Base-by-base conservation (phyloP, 2,329 filamentous ascomycete genomes). In the Verticillium nonalfalfae region DNA sequence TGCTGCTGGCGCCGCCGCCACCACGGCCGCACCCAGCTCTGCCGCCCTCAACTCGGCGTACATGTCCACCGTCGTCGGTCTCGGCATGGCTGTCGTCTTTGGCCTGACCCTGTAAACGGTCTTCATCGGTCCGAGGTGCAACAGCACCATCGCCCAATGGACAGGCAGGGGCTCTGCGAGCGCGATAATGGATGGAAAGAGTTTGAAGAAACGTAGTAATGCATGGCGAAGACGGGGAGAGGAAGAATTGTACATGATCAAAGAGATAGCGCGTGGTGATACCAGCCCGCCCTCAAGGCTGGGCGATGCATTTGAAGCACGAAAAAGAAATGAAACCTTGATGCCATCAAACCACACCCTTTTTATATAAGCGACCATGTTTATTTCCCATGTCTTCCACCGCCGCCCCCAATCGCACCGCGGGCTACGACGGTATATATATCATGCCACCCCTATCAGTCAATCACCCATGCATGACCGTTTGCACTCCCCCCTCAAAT, bases 41-140 rank as follows among this genome's bases (percentile, higher is more conserved):
- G 58, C 56, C 15, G 61, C 64, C 6, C 61, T 61, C 21, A 66
- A 58, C 58, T 67, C 64, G 36, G 66, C 66, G 15, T 31, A 45
- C 56, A 58, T 64, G 52, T 62, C 62, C 21, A 64, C 62, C 38
- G 18, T 75, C 7, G 72, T 74, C 18, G 78, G 71, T 10, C 64
- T 82, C 56, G 72, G 75, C 15, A 67, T 73, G 61, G 67, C 68
- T 4, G 77, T 81, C 61, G 73, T 70, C 33, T 67, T 74, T 40
- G 75, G 74, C 7, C 62, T 79, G 63, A 71, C 71, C 52, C 50
- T 75, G 59, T 79, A 68, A 72, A 18, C 26, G 45, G 7, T n/a
- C n/a, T 15, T 15, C 14, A 15, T 40, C 13, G 39, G 26, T 31
- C 26, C 26, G 5, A 4, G 35, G 35, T 13, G 13, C 13, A 4